These are phyloP conservation scores for Corchorus olitorius DNA, from an alignment of 345 rosid species.

Conservation along the genomic window DNA sequence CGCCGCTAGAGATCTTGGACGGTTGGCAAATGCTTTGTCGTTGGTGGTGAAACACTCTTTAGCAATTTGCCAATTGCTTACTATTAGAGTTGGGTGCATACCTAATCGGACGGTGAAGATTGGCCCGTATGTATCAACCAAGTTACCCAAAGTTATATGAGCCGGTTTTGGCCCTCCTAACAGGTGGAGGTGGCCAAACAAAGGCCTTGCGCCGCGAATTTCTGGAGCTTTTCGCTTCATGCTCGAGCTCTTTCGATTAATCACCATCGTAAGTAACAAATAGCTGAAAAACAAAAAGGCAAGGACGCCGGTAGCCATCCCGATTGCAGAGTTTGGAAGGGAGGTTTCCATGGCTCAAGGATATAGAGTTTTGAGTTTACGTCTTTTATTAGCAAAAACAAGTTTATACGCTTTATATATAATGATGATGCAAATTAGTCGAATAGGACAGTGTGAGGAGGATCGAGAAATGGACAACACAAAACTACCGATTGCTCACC, in stretches of 20 bases:
- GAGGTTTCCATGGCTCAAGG: neutral
- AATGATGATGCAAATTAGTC: too few species aligned
- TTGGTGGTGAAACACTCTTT: constrained; percentile 64
- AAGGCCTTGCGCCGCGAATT: constrained; percentile 51
- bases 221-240: constrained; percentile 1
- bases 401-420: too few species aligned
- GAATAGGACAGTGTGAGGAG: too few species aligned
- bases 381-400: too few species aligned
- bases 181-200: constrained; percentile 61
- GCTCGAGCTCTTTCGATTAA: neutral
- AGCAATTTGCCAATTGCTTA: constrained; percentile 45
- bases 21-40: constrained; percentile 60
- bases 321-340: neutral
- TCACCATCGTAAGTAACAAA: neutral
- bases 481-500: too few species aligned
- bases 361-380: too few species aligned
- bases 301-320: neutral
- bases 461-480: too few species aligned
- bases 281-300: neutral
- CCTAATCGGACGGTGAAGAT: constrained; percentile 53
- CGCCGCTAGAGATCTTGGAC: constrained; percentile 51
- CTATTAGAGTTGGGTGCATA: constrained; percentile 39
- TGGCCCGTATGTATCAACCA: constrained; percentile 56
- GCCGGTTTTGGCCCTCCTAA: constrained; percentile 42
- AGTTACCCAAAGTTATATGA: constrained; percentile 40